Evolutionary conservation across 805 yeast genomes (phyloP).

Genomic region (Teunomyces stri): DNA sequence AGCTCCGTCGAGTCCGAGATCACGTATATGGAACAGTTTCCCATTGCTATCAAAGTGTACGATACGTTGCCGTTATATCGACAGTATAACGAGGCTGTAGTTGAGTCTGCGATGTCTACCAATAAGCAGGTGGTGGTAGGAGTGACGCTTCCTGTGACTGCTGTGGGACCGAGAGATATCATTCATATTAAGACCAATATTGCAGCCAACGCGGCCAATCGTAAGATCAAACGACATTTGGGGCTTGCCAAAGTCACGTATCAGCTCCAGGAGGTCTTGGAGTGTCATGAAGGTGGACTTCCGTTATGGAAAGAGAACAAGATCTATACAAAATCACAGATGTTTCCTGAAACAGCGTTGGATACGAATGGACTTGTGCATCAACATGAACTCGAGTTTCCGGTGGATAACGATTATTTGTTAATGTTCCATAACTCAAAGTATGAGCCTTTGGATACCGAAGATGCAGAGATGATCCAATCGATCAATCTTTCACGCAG

Average conservation of each 20-base stretch:
- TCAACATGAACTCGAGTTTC: slow-evolving; percentile 26
- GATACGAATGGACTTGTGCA: slow-evolving; percentile 27
- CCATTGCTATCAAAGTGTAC: slow-evolving; percentile 54
- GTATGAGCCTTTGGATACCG: background rate
- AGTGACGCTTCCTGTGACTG: slow-evolving; percentile 46
- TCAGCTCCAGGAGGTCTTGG: slow-evolving; percentile 54
- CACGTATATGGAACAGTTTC: slow-evolving; percentile 36
- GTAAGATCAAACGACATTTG: slow-evolving; percentile 27
- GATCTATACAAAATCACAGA: slow-evolving; percentile 32
- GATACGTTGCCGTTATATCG: slow-evolving; percentile 56
- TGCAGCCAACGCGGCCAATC: slow-evolving; percentile 36
- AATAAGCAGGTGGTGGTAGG: slow-evolving; percentile 50
- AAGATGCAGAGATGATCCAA: slow-evolving; percentile 10
- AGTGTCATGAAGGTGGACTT: slow-evolving; percentile 50
- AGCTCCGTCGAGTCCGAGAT: slow-evolving; percentile 28
- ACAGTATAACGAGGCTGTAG: slow-evolving; percentile 52
- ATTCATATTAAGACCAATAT: slow-evolving; percentile 39
- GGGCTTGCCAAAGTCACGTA: slow-evolving; percentile 45
- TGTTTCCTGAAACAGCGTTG: slow-evolving; percentile 19
- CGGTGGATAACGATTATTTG: slow-evolving; percentile 36
- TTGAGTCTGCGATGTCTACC: slow-evolving; percentile 42
- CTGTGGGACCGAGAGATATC: slow-evolving; percentile 59
- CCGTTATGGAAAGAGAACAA: slow-evolving; percentile 47
- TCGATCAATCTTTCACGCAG: slow-evolving; percentile 20
- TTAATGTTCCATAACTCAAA: slow-evolving; percentile 15